Conservation (phyloP, 495 filamentous ascomycete genomes). For the Aspergillus diversus region DNA sequence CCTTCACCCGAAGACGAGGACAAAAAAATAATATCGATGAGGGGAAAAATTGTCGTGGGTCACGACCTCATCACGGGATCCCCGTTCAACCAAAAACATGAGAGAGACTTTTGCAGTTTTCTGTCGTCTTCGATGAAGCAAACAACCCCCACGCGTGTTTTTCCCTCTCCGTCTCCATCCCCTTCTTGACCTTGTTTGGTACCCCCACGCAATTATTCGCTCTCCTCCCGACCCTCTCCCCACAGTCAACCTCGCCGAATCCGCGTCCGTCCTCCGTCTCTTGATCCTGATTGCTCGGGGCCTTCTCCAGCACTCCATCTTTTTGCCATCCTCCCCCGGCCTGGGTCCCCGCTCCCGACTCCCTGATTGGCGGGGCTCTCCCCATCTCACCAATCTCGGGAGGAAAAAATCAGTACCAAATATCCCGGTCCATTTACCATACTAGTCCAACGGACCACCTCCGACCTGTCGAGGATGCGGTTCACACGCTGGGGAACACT, state of each 20-base stretch:
- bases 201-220: slow-evolving; percentile 21
- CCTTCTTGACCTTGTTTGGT: background rate
- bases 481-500: slow-evolving; percentile 6
- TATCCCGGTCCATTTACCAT: slow-evolving; percentile 1
- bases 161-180: background rate
- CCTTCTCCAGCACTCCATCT: slow-evolving; percentile 13
- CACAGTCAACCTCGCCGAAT: slow-evolving; percentile 5
- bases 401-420: background rate
- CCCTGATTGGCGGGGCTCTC: slow-evolving; percentile 17
- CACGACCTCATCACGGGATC: slow-evolving; percentile 8
- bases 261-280: slow-evolving; percentile 9
- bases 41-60: background rate
- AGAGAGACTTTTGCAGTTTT: too few relatives aligned
- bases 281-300: slow-evolving; percentile 18
- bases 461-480: background rate
- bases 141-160: background rate
- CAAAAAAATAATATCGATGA: too few relatives aligned
- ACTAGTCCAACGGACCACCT: background rate
- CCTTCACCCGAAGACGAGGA: too few relatives aligned
- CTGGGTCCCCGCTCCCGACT: slow-evolving; percentile 17
- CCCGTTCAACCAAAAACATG: background rate
- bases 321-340: slow-evolving; percentile 8
- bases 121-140: background rate
- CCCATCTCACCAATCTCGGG: background rate
- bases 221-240: slow-evolving; percentile 2